Evolutionary conservation across 495 filamentous ascomycete species (phyloP).

Genomic region (Penicillium crystallinum): DNA sequence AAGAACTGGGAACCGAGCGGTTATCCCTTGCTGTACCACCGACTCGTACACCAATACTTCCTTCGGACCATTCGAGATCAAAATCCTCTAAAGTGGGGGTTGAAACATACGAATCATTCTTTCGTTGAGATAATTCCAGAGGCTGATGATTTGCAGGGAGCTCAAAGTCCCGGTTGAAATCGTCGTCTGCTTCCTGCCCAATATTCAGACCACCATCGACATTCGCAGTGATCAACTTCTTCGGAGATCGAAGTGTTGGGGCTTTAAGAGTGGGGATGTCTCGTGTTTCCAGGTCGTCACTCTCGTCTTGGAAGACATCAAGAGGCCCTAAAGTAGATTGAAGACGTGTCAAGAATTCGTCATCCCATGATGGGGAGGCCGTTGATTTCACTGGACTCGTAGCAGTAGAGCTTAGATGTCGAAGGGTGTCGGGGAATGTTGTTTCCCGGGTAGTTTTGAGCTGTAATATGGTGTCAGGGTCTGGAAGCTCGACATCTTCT

Average conservation of each 20-base stretch:
- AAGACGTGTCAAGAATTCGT: conserved; percentile 21
- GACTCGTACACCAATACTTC: conserved; percentile 81
- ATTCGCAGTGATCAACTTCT: conserved; percentile 35
- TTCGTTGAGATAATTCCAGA: conserved; percentile 55
- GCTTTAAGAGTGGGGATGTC: conserved; percentile 67
- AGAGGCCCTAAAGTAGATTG: conserved; percentile 34
- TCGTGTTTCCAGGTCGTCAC: conserved; percentile 56
- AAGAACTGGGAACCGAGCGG: conserved; percentile 74
- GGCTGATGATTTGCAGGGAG: conserved; percentile 55
- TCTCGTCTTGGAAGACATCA: conserved; percentile 58
- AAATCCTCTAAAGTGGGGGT: conserved; percentile 66
- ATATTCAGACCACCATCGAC: conserved; percentile 17
- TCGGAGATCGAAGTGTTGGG: conserved; percentile 50
- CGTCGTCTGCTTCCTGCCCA: conserved; percentile 52
- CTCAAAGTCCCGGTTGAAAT: conserved; percentile 75
- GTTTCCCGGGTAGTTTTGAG: conserved; percentile 56
- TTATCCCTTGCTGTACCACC: conserved; percentile 76
- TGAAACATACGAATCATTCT: conserved; percentile 53
- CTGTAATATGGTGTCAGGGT: conserved; percentile 51
- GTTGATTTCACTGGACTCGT: conserved; percentile 36
- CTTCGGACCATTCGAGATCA: conserved; percentile 82
- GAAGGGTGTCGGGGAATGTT: conserved; percentile 63
- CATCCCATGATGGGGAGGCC: conserved; percentile 28
- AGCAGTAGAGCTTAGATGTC: conserved; percentile 53
- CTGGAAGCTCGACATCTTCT: conserved; percentile 81